A percentile compares a stretch with the other conserved stretches of the same genome.
Conservation (phyloP, 805 yeast genomes). For the Maudiozyma pseudohumilis region DNA sequence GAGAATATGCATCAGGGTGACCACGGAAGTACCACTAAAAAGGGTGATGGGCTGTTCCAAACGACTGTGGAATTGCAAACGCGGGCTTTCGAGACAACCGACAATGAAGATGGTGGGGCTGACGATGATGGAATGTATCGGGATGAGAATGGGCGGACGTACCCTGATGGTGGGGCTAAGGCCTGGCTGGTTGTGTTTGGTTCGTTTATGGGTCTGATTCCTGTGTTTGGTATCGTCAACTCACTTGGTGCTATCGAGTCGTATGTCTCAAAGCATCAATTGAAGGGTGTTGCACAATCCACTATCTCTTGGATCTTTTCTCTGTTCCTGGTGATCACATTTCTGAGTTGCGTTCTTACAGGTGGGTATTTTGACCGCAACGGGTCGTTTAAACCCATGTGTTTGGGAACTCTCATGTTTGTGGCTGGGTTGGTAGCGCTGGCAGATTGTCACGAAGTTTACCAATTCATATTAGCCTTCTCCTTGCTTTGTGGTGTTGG, state of each 20-base stretch:
- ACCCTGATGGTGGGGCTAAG: conserved; percentile 46
- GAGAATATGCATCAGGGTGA: too few relatives aligned
- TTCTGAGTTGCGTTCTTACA: conserved; percentile 42
- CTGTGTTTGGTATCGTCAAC: conserved; percentile 51
- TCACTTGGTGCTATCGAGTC: conserved; percentile 60
- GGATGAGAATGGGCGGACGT: conserved; percentile 21
- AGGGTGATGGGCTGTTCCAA: too few relatives aligned
- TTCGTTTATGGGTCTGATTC: conserved; percentile 47
- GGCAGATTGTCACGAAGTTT: conserved; percentile 42
- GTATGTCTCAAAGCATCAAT: conserved; percentile 45
- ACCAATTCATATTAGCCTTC: conserved; percentile 54
- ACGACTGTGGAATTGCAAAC: too few relatives aligned
- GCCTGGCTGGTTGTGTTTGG: conserved; percentile 56
- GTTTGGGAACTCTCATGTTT: conserved; percentile 36
- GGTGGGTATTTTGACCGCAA: conserved; percentile 56
- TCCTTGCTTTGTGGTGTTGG: conserved; percentile 50
- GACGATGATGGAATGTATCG: too few relatives aligned
- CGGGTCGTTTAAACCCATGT: conserved; percentile 41
- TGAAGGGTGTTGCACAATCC: conserved; percentile 38
- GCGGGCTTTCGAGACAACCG: too few relatives aligned
- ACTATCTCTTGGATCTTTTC: conserved; percentile 62
- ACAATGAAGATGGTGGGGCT: too few relatives aligned
- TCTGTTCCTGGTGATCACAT: conserved; percentile 43
- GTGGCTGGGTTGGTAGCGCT: conserved; percentile 47
- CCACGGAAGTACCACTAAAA: too few relatives aligned